Base-by-base conservation (phyloP, 805 yeast species). In the Candida boidinii region DNA sequence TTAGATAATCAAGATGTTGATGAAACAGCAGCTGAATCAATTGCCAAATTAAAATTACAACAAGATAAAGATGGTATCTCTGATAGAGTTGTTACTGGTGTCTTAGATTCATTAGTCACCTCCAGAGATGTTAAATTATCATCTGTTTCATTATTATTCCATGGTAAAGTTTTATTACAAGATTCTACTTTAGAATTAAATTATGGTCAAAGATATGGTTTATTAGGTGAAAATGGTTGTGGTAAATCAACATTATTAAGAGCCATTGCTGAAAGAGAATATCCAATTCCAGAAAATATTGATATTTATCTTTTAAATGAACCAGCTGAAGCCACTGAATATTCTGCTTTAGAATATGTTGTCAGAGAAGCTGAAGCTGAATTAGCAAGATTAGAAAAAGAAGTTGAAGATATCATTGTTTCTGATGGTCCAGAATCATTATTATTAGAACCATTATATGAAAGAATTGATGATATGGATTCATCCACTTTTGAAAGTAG, bases 1-100 rank as follows among this genome's bases (percentile, higher is more conserved):
- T 42, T 54, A 24, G 75, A 68, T 48, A 77, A 68, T 39, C 46
- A 43, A 29, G 46, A 39, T 15, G 83, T 70, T 18, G 77, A 65
- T 30, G 79, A 74, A 32, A 69, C 68, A 33, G 72, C 81, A 30
- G 81, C 83, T 31, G 75, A 79, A 40, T 85, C 76, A 55, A 76
- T 92, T 53, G 82, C 79, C 41, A 79, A 85, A 62, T 70, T 90
- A 66, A 90, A 90, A 62, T 66, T 88, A 55, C 98, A 90, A 66
- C 81, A 82, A 56, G 98, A 90, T 62, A 79, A 84, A 57, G 79
- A 87, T 51, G 98, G 98, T 46, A 54, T 90, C 37, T 85, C 96
- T 29, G 98, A 90, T 62, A 84, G 98, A 70, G 98, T 90, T 45
- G 83, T 90, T 47, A 90, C 98, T 28, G 98, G 98, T 72, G 98